Percentiles rank a stretch among this genome's conserved stretches.
Evolutionary conservation across 169 alveolate genomes (phyloP).

Genomic region (Blepharisma undulans): DNA sequence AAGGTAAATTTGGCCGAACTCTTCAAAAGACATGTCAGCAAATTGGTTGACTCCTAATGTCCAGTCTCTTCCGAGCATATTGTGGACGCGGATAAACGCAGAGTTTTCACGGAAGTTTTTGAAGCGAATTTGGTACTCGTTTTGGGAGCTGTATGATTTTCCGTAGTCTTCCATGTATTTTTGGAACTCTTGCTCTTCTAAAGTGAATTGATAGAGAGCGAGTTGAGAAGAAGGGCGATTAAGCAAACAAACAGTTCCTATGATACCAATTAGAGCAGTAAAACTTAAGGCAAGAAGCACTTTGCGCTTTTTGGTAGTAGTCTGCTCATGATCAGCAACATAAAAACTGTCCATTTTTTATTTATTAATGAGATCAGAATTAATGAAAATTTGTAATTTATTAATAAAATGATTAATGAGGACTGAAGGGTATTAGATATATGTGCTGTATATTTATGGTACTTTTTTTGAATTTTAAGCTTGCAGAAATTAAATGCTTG

Average conservation of each 20-base stretch:
- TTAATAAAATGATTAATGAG: background rate
- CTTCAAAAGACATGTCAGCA: conserved; percentile 21
- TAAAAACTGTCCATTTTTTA: background rate
- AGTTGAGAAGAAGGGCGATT: background rate
- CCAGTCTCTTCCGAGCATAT: background rate
- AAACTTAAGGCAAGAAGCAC: background rate
- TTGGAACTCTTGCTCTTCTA: background rate
- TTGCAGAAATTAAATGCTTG: too few relatives aligned
- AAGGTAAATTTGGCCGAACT: background rate
- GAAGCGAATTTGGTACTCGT: background rate
- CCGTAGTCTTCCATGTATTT: background rate
- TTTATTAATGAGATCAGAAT: background rate
- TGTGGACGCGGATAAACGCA: background rate
- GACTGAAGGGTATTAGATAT: background rate
- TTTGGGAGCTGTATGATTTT: conserved; percentile 1
- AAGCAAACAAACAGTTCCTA: background rate
- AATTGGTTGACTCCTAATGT: conserved; percentile 22
- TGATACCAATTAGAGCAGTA: background rate
- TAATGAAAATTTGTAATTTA: background rate
- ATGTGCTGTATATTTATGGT: too few relatives aligned
- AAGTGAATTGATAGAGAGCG: background rate
- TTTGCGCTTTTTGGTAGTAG: background rate
- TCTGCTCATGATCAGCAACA: background rate
- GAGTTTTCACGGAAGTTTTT: conserved; percentile 7
- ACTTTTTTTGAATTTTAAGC: too few relatives aligned